phyloP scores from a whole-genome alignment of 495 filamentous ascomycete species.

The Daldinia decipiens region DNA sequence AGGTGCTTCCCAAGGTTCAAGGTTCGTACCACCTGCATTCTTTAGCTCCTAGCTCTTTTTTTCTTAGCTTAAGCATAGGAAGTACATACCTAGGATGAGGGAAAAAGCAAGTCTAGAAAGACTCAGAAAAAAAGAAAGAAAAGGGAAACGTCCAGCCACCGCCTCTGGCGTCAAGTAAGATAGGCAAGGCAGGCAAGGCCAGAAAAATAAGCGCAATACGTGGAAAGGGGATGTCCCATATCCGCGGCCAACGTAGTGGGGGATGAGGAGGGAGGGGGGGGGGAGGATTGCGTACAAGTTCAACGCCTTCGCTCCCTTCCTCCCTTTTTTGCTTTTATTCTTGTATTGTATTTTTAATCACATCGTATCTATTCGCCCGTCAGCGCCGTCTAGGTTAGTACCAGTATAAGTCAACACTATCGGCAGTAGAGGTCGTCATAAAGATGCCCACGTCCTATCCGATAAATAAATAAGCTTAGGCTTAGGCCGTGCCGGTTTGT shows the following conservation, averaged over 20 bases:
- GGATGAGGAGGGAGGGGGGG: not conserved
- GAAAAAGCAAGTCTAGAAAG: conserved; percentile 2
- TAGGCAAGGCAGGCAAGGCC: not conserved
- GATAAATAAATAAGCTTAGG: not conserved
- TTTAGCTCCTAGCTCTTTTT: not conserved
- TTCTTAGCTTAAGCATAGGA: conserved; percentile 3
- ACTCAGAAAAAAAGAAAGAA: not conserved
- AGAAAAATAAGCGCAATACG: not conserved
- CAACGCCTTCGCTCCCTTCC: not conserved
- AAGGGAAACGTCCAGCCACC: conserved; percentile 8
- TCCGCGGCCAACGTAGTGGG: conserved; percentile 7
- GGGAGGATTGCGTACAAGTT: conserved; percentile 1
- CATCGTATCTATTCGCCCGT: not conserved
- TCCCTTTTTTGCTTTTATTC: not conserved
- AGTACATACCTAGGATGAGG: not conserved
- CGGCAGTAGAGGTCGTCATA: not conserved
- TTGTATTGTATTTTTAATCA: not conserved
- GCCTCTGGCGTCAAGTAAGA: not conserved
- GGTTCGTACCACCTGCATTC: conserved; percentile 13
- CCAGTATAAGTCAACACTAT: not conserved
- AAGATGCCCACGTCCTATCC: not conserved
- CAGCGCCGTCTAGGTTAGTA: not conserved
- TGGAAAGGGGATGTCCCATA: conserved; percentile 1
- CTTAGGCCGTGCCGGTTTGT: not conserved
- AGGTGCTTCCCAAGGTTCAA: conserved; percentile 7